phyloP scores from a whole-genome alignment of 345 rosid genomes.

The Sonneratia caseolaris region DNA sequence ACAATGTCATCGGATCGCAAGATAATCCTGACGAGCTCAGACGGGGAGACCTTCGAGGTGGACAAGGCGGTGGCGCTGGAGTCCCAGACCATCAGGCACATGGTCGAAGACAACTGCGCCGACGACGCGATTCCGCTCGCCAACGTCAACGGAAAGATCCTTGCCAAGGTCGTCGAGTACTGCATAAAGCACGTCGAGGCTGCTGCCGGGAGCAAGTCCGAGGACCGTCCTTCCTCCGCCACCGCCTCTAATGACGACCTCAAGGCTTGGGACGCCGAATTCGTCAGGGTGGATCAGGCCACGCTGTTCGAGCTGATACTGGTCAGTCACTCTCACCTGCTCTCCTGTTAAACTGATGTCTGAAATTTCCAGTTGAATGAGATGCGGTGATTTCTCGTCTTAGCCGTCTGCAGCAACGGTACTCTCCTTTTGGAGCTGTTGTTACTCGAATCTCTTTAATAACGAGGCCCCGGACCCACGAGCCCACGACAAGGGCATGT shows the following conservation, averaged over 20 bases:
- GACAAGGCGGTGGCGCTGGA: not conserved
- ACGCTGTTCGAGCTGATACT: conserved; percentile 2
- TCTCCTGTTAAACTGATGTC: too few species aligned
- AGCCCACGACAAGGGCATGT: too few species aligned
- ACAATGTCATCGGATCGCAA: not conserved
- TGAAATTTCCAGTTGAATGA: too few species aligned
- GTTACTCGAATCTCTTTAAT: too few species aligned
- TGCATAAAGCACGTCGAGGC: conserved; percentile 4
- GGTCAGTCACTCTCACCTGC: not conserved
- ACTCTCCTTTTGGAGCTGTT: too few species aligned
- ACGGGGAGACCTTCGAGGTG: conserved; percentile 6
- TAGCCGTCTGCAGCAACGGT: too few species aligned
- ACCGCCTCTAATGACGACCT: not conserved
- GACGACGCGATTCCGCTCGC: not conserved
- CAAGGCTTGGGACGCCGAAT: conserved; percentile 3
- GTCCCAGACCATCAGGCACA: conserved; percentile 3
- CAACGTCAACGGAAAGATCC: not conserved
- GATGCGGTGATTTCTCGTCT: too few species aligned
- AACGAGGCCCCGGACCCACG: too few species aligned
- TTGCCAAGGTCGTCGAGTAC: conserved; percentile 1
- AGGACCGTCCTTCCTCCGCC: not conserved
- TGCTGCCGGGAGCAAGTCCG: not conserved
- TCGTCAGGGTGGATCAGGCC: conserved; percentile 4
- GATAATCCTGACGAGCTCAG: conserved; percentile 5
- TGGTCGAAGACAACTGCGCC: conserved; percentile 1